Evolutionary conservation across 176 grass and related monocot genomes (phyloP).

Genomic region (Oryza punctata): DNA sequence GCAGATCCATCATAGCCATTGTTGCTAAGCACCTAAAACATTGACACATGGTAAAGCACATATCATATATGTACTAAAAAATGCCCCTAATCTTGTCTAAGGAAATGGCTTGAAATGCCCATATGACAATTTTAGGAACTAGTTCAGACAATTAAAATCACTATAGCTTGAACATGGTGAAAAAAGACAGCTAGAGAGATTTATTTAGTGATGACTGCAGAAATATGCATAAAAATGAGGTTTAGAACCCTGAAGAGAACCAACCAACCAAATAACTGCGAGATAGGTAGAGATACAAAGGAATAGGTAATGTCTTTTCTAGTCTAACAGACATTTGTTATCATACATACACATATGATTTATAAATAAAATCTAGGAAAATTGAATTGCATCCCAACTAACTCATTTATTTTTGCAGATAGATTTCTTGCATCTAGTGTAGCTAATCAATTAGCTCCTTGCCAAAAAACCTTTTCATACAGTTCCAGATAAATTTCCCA

Average conservation of each 20-base stretch:
- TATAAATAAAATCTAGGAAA: neutral
- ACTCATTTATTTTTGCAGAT: neutral
- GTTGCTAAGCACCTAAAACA: conserved; percentile 72
- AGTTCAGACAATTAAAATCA: neutral
- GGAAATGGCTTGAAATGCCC: neutral
- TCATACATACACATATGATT: neutral
- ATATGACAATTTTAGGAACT: neutral
- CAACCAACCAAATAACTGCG: neutral
- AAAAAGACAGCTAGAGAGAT: neutral
- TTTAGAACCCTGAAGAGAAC: neutral
- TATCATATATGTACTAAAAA: conserved; percentile 6
- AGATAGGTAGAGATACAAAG: conserved; percentile 5
- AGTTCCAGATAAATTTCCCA: neutral
- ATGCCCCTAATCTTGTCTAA: neutral
- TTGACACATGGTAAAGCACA: conserved; percentile 6
- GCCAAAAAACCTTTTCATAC: neutral
- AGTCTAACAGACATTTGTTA: neutral
- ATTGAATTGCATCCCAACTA: neutral
- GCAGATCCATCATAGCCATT: conserved; percentile 88
- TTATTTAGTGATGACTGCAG: neutral
- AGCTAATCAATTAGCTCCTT: conserved; percentile 5
- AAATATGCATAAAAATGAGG: conserved; percentile 18
- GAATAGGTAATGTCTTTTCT: neutral
- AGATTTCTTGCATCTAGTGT: neutral
- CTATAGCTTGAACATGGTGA: conserved; percentile 4